Base-by-base conservation (phyloP, 495 filamentous ascomycete genomes). In the Aspergillus egyptiacus region DNA sequence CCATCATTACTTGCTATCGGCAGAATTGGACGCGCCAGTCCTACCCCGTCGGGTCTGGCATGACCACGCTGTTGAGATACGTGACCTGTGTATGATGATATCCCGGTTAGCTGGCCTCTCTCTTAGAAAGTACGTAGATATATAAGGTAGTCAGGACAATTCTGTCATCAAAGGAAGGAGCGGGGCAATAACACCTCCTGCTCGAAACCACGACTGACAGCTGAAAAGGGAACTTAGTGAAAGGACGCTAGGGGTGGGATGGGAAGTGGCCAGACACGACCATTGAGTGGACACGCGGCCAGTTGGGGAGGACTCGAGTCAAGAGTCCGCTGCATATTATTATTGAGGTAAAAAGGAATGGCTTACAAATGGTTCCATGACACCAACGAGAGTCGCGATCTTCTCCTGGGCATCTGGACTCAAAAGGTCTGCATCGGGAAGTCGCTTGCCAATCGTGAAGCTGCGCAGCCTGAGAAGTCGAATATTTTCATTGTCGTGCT, bases 391-490 rank as follows among this genome's bases (percentile, higher is more conserved):
- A n/a, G 68, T 58, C 43, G 66, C 70, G 31, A 87, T 73, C 60
- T 69, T 74, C 14, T 75, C 72, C 63, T 81, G 72, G 19, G 70
- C 77, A 48, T 74, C 66, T 27, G 66, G 56, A 14, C 61, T 63
- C 37, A 73, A 60, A 33, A 86, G 69, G 27, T 79, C 69, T 22
- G 63, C 58, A 47, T 91, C 85, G 11, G 69, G 46, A 33, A 94
- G 58, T 56, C 81, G 77, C 47, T 67, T 80, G 25, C 82, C 75
- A 28, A 91, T 66, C 0, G 84, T 89, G 60, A 81, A 93, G 62
- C 82, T 91, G 53, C 80, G 76, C 50, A 95, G 74, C 48, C 86
- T 82, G 40, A 94, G 70, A 46, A 94, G 73, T 33, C 81, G 74
- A 56, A 93, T 87, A 49, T 91, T 82, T 31, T 76, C 63, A 56